Base-by-base conservation (phyloP, 768 basidiomycete genomes). In the Pulveroboletus sp. region DNA sequence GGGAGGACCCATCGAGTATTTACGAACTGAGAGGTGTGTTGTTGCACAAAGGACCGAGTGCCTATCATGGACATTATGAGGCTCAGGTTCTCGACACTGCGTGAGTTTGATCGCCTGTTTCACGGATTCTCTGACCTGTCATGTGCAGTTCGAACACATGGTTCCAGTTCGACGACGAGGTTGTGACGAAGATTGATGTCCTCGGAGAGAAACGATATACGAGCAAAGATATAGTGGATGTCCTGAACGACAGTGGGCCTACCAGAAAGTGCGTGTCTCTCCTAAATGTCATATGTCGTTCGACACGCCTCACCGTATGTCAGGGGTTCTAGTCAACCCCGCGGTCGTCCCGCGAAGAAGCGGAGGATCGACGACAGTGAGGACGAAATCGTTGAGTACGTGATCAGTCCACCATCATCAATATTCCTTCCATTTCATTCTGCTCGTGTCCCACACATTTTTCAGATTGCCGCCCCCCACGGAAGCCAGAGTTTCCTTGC, bases 131-230 rank as follows among this genome's bases (percentile, higher is more conserved):
- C 47, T 57, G 20, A 56, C 42, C 16, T 23, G n/a, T 17, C 47
- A 30, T 41, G 38, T 26, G 30, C 50, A 91, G 88, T 43, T 76
- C 75, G 41, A 67, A 76, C 34, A 75, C 83, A 16, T 98, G 95
- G 94, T 94, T 84, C 63, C 83, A 86, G 52, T 98, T 92, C 69
- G 93, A 95, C 58, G 95, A 98, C 62, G 95, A 97, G 63, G 68
- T 69, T 5, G 90, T 95, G 5, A 83, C 82, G 0, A 78, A 75
- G 57, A 80, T 85, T 47, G 71, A 78, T 42, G 68, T 73, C 23
- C 71, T 84, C 4, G 77, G 77, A 24, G 76, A 80, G 48, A 78
- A 76, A 47, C 61, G 62, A 41, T 58, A 62, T 34, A 58, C 53
- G 47, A 43, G 59, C 32, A 58, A 70, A 62, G 60, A 73, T 54